Conservation (phyloP, 1,139 yeast species). For the Tardiomyces depauwii region DNA sequence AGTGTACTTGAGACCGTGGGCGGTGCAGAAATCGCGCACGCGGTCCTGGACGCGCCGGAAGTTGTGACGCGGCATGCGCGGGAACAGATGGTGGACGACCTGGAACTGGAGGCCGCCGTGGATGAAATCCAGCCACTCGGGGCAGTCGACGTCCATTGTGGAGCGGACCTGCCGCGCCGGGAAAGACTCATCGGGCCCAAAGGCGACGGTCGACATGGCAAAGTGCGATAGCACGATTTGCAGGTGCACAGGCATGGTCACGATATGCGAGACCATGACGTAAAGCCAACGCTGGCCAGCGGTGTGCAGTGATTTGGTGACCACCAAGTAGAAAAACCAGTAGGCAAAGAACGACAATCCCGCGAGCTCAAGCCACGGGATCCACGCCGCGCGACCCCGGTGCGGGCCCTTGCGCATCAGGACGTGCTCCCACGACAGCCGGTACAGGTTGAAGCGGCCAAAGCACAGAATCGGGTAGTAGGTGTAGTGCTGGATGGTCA, state of each 20-base stretch:
- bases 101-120: slow-evolving; percentile 94
- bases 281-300: slow-evolving; percentile 42
- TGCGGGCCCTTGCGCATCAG: slow-evolving; percentile 67
- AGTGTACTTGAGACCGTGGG: slow-evolving; percentile 70
- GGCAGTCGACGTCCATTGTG: slow-evolving; percentile 93
- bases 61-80: slow-evolving; percentile 81
- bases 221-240: slow-evolving; percentile 85
- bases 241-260: slow-evolving; percentile 85
- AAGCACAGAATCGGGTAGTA: slow-evolving; percentile 73
- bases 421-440: slow-evolving; percentile 71
- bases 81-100: slow-evolving; percentile 83
- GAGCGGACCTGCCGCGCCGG: slow-evolving; percentile 75
- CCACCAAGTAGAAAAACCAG: slow-evolving; percentile 68
- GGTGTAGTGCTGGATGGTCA: slow-evolving; percentile 56
- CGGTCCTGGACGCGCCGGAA: slow-evolving; percentile 62
- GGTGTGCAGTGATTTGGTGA: slow-evolving; percentile 41
- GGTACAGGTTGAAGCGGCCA: slow-evolving; percentile 77
- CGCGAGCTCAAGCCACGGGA: slow-evolving; percentile 61
- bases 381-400: slow-evolving; percentile 77
- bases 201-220: slow-evolving; percentile 86
- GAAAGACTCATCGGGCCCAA: slow-evolving; percentile 76
- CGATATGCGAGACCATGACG: slow-evolving; percentile 62
- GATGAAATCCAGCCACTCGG: slow-evolving; percentile 80
- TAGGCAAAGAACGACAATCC: slow-evolving; percentile 61
- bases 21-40: slow-evolving; percentile 63